These are phyloP conservation scores for Coemansia sp. DNA, from an alignment of 192 early-diverging fungal species.

Conservation along the genomic window DNA sequence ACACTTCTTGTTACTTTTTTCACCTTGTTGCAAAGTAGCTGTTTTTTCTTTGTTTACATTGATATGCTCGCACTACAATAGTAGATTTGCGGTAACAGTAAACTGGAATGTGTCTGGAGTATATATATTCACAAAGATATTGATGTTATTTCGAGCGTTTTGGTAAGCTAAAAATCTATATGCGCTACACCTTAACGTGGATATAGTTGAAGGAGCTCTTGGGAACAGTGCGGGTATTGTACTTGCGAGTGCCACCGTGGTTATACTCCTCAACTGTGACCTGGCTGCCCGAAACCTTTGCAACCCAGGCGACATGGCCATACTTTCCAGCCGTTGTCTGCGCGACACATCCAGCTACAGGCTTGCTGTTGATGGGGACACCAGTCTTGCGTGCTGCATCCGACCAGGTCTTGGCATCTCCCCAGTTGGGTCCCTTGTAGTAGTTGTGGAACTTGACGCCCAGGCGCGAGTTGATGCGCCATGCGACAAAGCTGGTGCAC, in stretches of 20 bases:
- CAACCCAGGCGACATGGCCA: slow-evolving; percentile 44
- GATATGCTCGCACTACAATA: no score
- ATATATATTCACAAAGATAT: not conserved
- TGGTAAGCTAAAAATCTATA: not conserved
- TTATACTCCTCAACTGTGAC: slow-evolving; percentile 50
- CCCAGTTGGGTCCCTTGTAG: slow-evolving; percentile 26
- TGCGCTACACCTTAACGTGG: slow-evolving; percentile 19
- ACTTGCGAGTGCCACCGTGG: slow-evolving; percentile 9
- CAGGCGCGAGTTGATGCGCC: slow-evolving; percentile 42
- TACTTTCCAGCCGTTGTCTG: slow-evolving; percentile 25
- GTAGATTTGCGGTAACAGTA: not conserved
- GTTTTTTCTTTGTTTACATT: no score
- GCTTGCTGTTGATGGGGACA: slow-evolving; percentile 25
- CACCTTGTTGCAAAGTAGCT: no score
- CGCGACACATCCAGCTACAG: slow-evolving; percentile 19
- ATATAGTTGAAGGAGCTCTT: slow-evolving; percentile 41
- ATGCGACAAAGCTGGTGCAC: slow-evolving; percentile 47
- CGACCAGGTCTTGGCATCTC: not conserved
- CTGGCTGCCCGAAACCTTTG: slow-evolving; percentile 40
- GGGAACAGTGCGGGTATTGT: slow-evolving; percentile 28
- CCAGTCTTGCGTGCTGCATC: slow-evolving; percentile 10
- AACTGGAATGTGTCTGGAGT: not conserved
- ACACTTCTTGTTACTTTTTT: not conserved
- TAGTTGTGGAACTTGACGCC: slow-evolving; percentile 44
- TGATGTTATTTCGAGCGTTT: not conserved